These are phyloP conservation scores for Penicillium sp. DNA, from an alignment of 2,329 filamentous ascomycete species.

Conservation along the genomic window DNA sequence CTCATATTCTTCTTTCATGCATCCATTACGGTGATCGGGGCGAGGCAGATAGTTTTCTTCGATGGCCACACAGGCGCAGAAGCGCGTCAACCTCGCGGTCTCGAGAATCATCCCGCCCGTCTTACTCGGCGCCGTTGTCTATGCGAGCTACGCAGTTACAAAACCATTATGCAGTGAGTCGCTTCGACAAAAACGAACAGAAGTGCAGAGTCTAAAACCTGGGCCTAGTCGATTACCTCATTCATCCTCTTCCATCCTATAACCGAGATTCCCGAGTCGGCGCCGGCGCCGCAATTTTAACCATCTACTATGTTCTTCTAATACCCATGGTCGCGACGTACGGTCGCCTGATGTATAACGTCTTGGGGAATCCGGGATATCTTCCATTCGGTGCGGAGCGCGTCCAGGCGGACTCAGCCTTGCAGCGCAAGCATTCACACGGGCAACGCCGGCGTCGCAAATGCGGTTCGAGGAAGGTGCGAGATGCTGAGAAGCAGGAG, in stretches of 20 bases:
- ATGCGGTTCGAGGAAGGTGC: conserved; percentile 22
- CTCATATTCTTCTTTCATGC: conserved; percentile 11
- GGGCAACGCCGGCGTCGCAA: conserved; percentile 23
- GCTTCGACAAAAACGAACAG: not conserved
- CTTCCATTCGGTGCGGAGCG: conserved; percentile 61
- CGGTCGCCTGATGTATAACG: conserved; percentile 65
- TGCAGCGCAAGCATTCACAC: conserved; percentile 15
- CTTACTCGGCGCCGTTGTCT: conserved; percentile 64
- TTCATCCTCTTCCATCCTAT: conserved; percentile 48
- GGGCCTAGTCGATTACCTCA: conserved; percentile 66
- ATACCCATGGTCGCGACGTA: conserved; percentile 66
- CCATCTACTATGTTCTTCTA: conserved; percentile 70
- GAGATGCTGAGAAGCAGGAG: conserved; percentile 24
- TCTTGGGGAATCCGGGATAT: conserved; percentile 70
- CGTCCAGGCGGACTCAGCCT: conserved; percentile 25
- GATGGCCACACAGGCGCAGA: conserved; percentile 37
- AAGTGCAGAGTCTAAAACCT: not conserved
- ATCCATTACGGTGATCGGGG: conserved; percentile 13
- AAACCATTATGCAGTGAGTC: conserved; percentile 65
- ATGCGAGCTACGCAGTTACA: conserved; percentile 69
- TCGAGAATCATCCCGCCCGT: conserved; percentile 68
- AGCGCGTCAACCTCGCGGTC: conserved; percentile 56
- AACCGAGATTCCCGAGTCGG: conserved; percentile 47
- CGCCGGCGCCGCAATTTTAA: conserved; percentile 66
- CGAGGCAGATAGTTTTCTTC: conserved; percentile 12